These are phyloP conservation scores for Trypanosoma boissoni DNA, from an alignment of 208 protist species.

Conservation along the genomic window DNA sequence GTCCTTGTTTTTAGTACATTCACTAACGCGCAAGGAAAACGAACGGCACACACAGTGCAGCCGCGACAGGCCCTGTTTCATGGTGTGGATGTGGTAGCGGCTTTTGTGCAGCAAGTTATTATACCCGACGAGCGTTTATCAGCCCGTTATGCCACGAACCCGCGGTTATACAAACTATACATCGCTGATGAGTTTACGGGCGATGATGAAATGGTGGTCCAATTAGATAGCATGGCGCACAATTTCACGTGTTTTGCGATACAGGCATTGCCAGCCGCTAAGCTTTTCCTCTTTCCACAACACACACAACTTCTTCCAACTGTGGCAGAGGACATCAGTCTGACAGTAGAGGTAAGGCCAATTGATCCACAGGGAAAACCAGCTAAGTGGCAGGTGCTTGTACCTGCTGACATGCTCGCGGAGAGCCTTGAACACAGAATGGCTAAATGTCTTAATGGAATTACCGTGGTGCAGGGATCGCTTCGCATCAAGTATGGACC, in stretches of 20 bases:
- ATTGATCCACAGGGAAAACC: slow-evolving; percentile 51
- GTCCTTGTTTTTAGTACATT: slow-evolving; percentile 80
- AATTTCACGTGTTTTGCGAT: slow-evolving; percentile 84
- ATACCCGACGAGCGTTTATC: slow-evolving; percentile 47
- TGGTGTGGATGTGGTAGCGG: slow-evolving; percentile 75
- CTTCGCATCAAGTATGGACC: slow-evolving; percentile 82
- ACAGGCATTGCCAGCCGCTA: slow-evolving; percentile 64
- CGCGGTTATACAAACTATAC: slow-evolving; percentile 80
- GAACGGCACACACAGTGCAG: slow-evolving; percentile 44
- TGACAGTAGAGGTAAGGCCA: slow-evolving; percentile 65
- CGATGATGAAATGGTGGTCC: slow-evolving; percentile 81
- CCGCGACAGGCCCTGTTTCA: slow-evolving; percentile 51
- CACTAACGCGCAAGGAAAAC: slow-evolving; percentile 53
- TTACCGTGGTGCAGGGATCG: slow-evolving; percentile 69
- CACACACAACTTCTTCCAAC: slow-evolving; percentile 54
- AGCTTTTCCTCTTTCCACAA: slow-evolving; percentile 73
- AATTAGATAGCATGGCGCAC: slow-evolving; percentile 54
- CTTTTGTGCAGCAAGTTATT: slow-evolving; percentile 68
- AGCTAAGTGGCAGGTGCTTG: slow-evolving; percentile 57
- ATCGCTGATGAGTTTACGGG: slow-evolving; percentile 88
- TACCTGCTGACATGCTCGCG: slow-evolving; percentile 76
- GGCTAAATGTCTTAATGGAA: slow-evolving; percentile 51
- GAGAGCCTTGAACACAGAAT: slow-evolving; percentile 71
- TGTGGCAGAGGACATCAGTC: slow-evolving; percentile 61
- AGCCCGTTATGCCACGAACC: slow-evolving; percentile 65